Evolutionary conservation across 306 rosid species (phyloP).

Genomic region (Prunus salicina): DNA sequence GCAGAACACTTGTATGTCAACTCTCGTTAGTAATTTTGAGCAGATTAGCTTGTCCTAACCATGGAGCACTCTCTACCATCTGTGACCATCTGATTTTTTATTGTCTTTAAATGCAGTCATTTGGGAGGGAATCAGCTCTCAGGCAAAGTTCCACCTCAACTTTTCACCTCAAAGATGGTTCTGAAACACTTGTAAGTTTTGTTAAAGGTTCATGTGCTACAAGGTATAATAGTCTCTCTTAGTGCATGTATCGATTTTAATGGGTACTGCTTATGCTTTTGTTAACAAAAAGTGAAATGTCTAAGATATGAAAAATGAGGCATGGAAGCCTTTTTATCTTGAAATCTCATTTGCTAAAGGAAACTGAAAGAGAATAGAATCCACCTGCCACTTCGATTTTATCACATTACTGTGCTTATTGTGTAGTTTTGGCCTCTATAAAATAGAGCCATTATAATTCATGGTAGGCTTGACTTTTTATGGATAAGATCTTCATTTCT

Average conservation of each 20-base stretch:
- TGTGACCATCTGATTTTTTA: conserved; percentile 4
- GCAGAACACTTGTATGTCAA: conserved; percentile 42
- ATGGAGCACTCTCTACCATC: not conserved
- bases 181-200: conserved; percentile 62
- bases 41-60: not conserved
- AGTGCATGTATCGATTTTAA: not conserved
- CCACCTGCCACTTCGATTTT: too few species aligned
- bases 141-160: conserved; percentile 50
- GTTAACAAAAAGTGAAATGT: not conserved
- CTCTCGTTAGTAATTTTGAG: not conserved
- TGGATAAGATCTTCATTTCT: too few species aligned
- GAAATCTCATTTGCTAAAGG: not conserved
- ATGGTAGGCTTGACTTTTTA: too few species aligned
- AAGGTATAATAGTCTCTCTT: not conserved
- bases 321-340: not conserved
- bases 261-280: not conserved
- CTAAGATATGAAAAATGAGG: not conserved
- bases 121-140: conserved; percentile 53
- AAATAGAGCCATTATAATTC: too few species aligned
- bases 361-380: not conserved
- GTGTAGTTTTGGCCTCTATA: too few species aligned
- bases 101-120: conserved; percentile 48
- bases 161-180: conserved; percentile 53
- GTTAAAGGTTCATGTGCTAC: not conserved
- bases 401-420: too few species aligned